phyloP scores from a whole-genome alignment of 2,329 filamentous ascomycete species.

The Metarhizium rileyi region DNA sequence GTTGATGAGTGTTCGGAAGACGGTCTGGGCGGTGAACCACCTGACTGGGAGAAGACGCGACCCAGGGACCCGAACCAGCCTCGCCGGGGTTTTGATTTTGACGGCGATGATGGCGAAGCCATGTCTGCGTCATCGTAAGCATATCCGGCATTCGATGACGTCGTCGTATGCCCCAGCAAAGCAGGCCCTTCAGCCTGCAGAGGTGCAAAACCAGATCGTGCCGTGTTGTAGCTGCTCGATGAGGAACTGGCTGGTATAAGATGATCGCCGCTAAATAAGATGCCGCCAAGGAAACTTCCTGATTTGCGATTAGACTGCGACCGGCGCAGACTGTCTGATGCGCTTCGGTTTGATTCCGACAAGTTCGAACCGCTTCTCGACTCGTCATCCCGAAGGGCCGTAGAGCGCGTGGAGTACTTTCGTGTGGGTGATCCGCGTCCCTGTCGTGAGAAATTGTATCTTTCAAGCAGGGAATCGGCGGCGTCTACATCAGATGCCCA shows the following conservation, averaged over 20 bases:
- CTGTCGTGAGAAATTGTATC: slow-evolving; percentile 26
- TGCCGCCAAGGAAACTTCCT: slow-evolving; percentile 18
- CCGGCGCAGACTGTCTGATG: slow-evolving; percentile 30
- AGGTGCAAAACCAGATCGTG: slow-evolving; percentile 40
- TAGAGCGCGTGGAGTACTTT: slow-evolving; percentile 26
- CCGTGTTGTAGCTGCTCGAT: slow-evolving; percentile 42
- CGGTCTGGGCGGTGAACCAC: slow-evolving; percentile 7
- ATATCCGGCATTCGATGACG: slow-evolving; percentile 10
- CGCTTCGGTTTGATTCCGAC: slow-evolving; percentile 43
- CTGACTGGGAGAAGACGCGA: slow-evolving; percentile 46
- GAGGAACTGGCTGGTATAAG: slow-evolving; percentile 30
- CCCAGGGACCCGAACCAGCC: slow-evolving; percentile 61
- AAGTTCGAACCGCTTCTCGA: slow-evolving; percentile 46
- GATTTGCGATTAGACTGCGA: slow-evolving; percentile 24
- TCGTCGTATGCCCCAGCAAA: slow-evolving; percentile 24
- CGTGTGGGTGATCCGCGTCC: slow-evolving; percentile 30
- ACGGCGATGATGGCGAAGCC: slow-evolving; percentile 41
- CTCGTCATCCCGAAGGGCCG: slow-evolving; percentile 33
- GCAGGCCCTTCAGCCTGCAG: slow-evolving; percentile 44
- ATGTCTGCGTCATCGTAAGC: slow-evolving; percentile 25
- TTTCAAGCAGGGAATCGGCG: slow-evolving; percentile 40
- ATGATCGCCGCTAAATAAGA: slow-evolving; percentile 16
- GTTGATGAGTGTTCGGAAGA: slow-evolving; percentile 16
- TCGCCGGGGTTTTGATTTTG: slow-evolving; percentile 45
- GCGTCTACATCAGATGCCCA: slow-evolving; percentile 49